Evolutionary conservation across 2,329 filamentous ascomycete species (phyloP).

Genomic region (Chaetomiaceae sp.): DNA sequence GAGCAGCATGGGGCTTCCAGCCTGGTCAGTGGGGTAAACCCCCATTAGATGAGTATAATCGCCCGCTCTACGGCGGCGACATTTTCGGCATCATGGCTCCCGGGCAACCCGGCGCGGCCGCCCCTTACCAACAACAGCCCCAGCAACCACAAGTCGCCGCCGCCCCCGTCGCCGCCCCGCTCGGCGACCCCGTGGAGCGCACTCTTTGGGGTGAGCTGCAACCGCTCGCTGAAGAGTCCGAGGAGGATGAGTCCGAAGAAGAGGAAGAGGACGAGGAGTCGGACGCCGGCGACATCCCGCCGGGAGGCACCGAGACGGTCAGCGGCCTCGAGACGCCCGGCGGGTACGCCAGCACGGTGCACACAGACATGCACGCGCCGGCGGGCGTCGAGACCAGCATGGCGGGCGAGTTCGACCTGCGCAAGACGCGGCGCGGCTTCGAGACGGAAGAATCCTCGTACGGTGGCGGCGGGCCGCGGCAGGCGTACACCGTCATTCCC

Average conservation of each 20-base stretch:
- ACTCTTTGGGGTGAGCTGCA: constrained; percentile 90
- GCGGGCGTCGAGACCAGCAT: constrained; percentile 65
- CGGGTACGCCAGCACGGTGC: constrained; percentile 72
- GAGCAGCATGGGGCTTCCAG: constrained; percentile 89
- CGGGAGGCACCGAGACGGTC: constrained; percentile 65
- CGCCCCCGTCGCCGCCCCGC: constrained; percentile 22
- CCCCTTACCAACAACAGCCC: constrained; percentile 17
- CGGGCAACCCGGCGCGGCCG: constrained; percentile 22
- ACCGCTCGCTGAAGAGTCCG: constrained; percentile 66
- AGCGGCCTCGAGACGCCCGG: constrained; percentile 74
- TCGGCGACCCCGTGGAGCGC: constrained; percentile 77
- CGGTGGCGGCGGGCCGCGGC: constrained; percentile 50
- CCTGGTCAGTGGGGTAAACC: constrained; percentile 95
- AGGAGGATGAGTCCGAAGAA: constrained; percentile 62
- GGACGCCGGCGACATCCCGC: constrained; percentile 58
- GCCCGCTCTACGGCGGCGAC: constrained; percentile 87
- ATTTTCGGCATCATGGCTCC: constrained; percentile 70
- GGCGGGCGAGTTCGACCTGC: constrained; percentile 81
- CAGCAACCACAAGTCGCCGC: constrained; percentile 24
- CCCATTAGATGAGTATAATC: constrained; percentile 86
- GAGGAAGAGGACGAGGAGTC: constrained; percentile 54
- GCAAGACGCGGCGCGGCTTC: constrained; percentile 77
- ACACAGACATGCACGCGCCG: constrained; percentile 73
- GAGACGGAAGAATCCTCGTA: constrained; percentile 71
- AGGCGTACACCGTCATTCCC: constrained; percentile 83